Evolutionary conservation across 2,329 filamentous ascomycete genomes (phyloP).

Genomic region (Pseudocercospora musae): DNA sequence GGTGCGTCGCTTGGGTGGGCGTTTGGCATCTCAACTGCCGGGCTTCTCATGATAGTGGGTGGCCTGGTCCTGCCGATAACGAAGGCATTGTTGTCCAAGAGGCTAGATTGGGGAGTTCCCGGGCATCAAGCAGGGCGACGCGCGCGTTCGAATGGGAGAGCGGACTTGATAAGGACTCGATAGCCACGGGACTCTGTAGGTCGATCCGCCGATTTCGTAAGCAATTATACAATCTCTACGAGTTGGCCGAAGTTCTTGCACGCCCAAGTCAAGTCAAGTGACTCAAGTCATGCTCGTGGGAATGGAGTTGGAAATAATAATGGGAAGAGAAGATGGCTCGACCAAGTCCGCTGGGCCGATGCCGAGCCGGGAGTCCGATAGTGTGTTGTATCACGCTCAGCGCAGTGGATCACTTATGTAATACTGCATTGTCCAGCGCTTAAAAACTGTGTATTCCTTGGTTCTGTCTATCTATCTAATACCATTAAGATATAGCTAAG

Average conservation of each 20-base stretch:
- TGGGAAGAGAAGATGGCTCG: too few species aligned
- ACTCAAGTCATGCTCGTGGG: too few species aligned
- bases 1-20: background rate
- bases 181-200: background rate
- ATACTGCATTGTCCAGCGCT: too few species aligned
- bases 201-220: too few species aligned
- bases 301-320: too few species aligned
- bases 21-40: background rate
- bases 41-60: slow-evolving; percentile 2
- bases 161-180: background rate
- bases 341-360: background rate
- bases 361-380: background rate
- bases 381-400: too few species aligned
- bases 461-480: too few species aligned
- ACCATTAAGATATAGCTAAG: too few species aligned
- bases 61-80: background rate
- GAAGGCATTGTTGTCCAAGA: background rate
- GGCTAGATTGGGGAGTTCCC: background rate
- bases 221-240: background rate
- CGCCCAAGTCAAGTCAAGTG: too few species aligned
- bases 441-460: too few species aligned
- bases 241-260: background rate
- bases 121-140: background rate
- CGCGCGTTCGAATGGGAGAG: background rate
- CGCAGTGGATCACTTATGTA: too few species aligned